Percentiles rank a stretch among this genome's conserved stretches.
These are phyloP conservation scores for Termitomyces sp. DNA, from an alignment of 768 basidiomycete species.

Conservation along the genomic window DNA sequence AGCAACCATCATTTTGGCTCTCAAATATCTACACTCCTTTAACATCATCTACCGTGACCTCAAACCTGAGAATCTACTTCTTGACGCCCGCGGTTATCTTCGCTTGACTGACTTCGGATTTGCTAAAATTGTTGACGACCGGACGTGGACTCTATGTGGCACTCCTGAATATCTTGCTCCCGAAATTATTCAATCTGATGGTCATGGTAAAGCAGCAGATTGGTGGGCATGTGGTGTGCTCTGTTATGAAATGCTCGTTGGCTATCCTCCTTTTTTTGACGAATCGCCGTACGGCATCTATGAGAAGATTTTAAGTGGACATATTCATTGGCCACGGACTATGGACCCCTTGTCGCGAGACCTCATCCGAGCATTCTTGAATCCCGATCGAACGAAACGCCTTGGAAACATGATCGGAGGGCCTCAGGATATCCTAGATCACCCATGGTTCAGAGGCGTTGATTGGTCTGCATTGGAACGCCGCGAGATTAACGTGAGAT, in stretches of 20 bases:
- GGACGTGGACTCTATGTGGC: constrained; percentile 96
- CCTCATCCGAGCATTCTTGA: constrained; percentile 82
- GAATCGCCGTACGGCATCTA: constrained; percentile 98
- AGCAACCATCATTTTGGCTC: constrained; percentile 90
- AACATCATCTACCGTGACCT: constrained; percentile 99
- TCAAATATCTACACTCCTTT: constrained; percentile 91
- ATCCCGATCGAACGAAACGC: constrained; percentile 87
- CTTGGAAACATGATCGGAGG: constrained; percentile 92
- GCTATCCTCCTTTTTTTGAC: constrained; percentile 98
- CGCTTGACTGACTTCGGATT: constrained; percentile 98
- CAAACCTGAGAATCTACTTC: constrained; percentile 97
- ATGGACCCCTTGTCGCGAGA: constrained; percentile 89
- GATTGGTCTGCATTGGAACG: constrained; percentile 88
- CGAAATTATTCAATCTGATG: constrained; percentile 96
- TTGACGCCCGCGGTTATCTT: constrained; percentile 90
- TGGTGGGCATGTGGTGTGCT: constrained; percentile 99
- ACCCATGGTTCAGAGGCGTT: constrained; percentile 94
- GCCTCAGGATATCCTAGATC: constrained; percentile 83
- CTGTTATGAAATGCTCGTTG: constrained; percentile 98
- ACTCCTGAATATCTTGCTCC: constrained; percentile 97
- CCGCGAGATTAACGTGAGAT: constrained; percentile 74
- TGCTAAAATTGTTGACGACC: constrained; percentile 94
- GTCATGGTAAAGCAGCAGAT: constrained; percentile 96
- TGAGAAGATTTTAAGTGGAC: constrained; percentile 89
- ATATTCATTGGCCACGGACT: constrained; percentile 85